Base-by-base conservation (phyloP, 225 moss, liverwort and hornwort species). In the Bryoerythrophyllum caledonicum region DNA sequence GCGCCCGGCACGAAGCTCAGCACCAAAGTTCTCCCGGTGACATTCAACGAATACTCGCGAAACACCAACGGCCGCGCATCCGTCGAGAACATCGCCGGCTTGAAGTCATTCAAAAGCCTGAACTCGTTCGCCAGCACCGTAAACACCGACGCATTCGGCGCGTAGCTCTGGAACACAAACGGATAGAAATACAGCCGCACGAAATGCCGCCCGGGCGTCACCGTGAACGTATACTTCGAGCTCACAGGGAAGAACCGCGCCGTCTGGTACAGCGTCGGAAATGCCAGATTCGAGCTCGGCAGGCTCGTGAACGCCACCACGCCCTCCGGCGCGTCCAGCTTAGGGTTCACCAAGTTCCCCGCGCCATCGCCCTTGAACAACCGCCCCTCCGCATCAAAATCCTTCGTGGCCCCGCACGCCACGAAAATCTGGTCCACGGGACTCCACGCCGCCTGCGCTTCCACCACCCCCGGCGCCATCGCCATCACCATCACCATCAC, bases 131-230 rank as follows among this genome's bases (percentile, higher is more conserved):
- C 90, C 8, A 66, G 49, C 10, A 96, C 93, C 2, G 96, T 89
- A 76, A 96, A 96, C 0, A 73, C 54, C 3, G 90, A 88, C 8
- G 59, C 41, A 52, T 75, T 83, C 23, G 91, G 84, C 0, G 67
- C 49, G 67, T 69, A 93, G 66, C 69, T 84, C 21, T 75, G 35
- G 58, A 72, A 88, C 10, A 72, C 51, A 25, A 93, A 89, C 0
- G 96, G 89, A 43, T 81, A 91, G 67, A 96, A 96, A 68, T 93
- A 85, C 12, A 96, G 71, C 1, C 96, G 89, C 57, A 96, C 15
- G 76, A 87, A 93, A 15, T 90, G 80, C 17, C 83, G 70, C 7
- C 93, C 91, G 0, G 83, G 38, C 0, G 78, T n/a, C 21, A 96
- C 86, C 0, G 78, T 84, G 26, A 96, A 84, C 2, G 86, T 87